phyloP scores from a whole-genome alignment of 148 eudicot genomes.

The Cornus suecica region DNA sequence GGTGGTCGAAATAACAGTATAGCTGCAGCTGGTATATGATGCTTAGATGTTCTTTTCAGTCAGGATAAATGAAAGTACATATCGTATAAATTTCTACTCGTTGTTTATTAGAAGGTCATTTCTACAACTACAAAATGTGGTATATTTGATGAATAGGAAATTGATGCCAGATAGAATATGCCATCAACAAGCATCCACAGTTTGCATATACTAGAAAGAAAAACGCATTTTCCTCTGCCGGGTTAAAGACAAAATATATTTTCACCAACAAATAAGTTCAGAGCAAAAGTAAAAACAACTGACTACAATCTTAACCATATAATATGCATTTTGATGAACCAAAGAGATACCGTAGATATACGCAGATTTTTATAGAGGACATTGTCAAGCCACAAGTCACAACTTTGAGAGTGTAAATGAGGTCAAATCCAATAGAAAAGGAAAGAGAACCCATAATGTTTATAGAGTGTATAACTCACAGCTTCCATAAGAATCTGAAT shows the following conservation, averaged over 20 bases:
- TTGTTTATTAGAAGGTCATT: not conserved
- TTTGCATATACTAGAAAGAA: not conserved
- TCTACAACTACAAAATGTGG: not conserved
- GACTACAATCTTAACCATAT: not conserved
- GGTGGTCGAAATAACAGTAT: not conserved
- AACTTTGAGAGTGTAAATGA: not conserved
- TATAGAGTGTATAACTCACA: conserved; percentile 19
- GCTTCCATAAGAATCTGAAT: conserved; percentile 44
- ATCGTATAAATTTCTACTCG: not conserved
- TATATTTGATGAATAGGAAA: not conserved
- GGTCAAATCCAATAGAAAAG: not conserved
- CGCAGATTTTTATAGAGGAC: not conserved
- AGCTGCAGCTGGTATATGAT: not conserved
- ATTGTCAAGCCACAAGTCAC: not conserved
- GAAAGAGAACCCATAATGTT: not conserved
- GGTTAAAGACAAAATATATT: not conserved
- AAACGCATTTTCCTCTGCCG: not conserved
- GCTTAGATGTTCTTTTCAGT: not conserved
- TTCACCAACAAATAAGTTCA: not conserved
- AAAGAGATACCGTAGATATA: not conserved
- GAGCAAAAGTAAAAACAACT: not conserved
- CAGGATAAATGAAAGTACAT: not conserved
- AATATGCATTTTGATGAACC: not conserved
- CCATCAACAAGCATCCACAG: not conserved
- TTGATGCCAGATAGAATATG: not conserved